These are phyloP conservation scores for Prunus mira DNA, from an alignment of 306 rosid genomes.

Conservation along the genomic window DNA sequence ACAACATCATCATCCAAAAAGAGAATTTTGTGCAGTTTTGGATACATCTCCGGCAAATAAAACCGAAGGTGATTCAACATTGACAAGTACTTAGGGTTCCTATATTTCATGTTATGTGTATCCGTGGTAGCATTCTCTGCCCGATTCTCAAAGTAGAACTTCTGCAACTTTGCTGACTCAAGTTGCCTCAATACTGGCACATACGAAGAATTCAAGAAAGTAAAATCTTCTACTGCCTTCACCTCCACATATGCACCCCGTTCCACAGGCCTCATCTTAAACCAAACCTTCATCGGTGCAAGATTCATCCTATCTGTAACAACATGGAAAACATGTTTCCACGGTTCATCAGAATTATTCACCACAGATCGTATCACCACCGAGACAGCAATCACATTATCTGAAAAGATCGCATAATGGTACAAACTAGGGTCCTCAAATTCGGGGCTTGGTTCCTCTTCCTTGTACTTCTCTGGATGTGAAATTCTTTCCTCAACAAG, in stretches of 20 bases:
- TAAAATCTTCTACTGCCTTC: conserved; percentile 77
- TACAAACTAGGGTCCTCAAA: conserved; percentile 88
- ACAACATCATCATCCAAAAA: conserved; percentile 92
- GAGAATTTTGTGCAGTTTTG: conserved; percentile 73
- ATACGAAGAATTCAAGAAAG: conserved; percentile 79
- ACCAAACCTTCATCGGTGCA: conserved; percentile 99
- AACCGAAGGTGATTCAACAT: conserved; percentile 82
- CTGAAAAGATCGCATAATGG: conserved; percentile 94
- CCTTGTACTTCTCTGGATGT: conserved; percentile 75
- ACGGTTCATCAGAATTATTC: conserved; percentile 83
- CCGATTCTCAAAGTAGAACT: conserved; percentile 47
- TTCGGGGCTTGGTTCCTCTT: conserved; percentile 69
- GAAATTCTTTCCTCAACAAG: conserved; percentile 84
- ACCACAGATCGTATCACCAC: conserved; percentile 93
- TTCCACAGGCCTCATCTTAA: conserved; percentile 89
- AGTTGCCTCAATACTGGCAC: conserved; percentile 76
- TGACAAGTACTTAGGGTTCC: conserved; percentile 57
- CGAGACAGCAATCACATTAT: conserved; percentile 88
- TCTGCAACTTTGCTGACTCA: conserved; percentile 54
- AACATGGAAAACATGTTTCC: conserved; percentile 92
- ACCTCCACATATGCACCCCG: conserved; percentile 83
- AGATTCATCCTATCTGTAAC: conserved; percentile 95
- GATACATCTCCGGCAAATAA: conserved; percentile 95
- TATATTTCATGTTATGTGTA: conserved; percentile 42
- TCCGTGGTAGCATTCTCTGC: conserved; percentile 55